Evolutionary conservation across 345 rosid species (phyloP).

Genomic region (Salix purpurea): DNA sequence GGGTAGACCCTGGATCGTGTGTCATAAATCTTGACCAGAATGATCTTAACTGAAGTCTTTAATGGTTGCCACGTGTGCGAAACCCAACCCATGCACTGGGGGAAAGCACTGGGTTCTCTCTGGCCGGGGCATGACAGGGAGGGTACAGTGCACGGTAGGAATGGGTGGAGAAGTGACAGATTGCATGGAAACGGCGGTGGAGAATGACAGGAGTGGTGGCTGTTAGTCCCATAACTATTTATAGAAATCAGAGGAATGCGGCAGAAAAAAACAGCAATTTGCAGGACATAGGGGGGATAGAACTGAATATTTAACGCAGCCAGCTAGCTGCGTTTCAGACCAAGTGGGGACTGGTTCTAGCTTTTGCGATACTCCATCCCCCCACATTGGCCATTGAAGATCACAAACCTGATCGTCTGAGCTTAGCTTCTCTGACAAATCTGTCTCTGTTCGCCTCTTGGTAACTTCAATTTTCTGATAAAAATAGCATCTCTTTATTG

Average conservation of each 20-base stretch:
- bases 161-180: conserved; percentile 27
- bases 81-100: neutral
- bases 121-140: conserved; percentile 8
- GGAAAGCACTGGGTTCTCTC: conserved; percentile 5
- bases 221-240: conserved; percentile 31
- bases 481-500: neutral
- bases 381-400: conserved; percentile 28
- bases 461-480: neutral
- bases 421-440: conserved; percentile 23
- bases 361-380: conserved; percentile 28
- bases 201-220: conserved; percentile 18
- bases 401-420: conserved; percentile 23
- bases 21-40: neutral
- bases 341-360: conserved; percentile 34
- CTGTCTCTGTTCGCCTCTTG: neutral
- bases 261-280: conserved; percentile 7
- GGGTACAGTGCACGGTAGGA: conserved; percentile 11
- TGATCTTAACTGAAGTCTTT: neutral
- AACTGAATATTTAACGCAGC: neutral
- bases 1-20: no score
- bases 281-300: conserved; percentile 4
- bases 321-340: conserved; percentile 8
- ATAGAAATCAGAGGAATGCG: conserved; percentile 24
- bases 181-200: conserved; percentile 36
- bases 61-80: neutral